These are phyloP conservation scores for Nicotiana otophora DNA, from an alignment of 257 asterid genomes.

Conservation along the genomic window DNA sequence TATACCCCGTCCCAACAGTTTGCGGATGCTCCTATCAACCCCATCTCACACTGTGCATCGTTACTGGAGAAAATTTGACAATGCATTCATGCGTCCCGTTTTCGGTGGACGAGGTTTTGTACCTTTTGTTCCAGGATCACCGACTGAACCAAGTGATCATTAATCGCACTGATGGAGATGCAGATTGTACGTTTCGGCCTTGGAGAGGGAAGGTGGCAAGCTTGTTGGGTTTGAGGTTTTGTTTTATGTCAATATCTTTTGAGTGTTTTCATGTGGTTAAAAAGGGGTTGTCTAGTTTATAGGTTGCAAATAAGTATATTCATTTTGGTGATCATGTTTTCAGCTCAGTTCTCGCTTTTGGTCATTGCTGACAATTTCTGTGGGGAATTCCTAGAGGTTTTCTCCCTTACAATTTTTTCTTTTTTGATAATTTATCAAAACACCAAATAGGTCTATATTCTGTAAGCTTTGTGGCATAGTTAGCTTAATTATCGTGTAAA, in stretches of 20 bases:
- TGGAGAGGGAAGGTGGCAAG: not conserved
- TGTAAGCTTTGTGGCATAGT: not conserved
- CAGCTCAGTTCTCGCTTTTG: conserved; percentile 11
- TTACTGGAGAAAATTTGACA: conserved; percentile 90
- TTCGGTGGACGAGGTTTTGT: conserved; percentile 98
- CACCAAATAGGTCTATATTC: conserved; percentile 24
- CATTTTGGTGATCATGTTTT: conserved; percentile 16
- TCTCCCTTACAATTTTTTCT: conserved; percentile 12
- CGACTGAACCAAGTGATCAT: conserved; percentile 47
- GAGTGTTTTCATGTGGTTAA: not conserved
- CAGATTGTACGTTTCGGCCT: not conserved
- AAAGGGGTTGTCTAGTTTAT: not conserved
- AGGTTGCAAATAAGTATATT: not conserved
- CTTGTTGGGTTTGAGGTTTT: not conserved
- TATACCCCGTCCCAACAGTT: conserved; percentile 64
- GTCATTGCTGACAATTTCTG: conserved; percentile 13
- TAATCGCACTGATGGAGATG: conserved; percentile 26
- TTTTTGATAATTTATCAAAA: not conserved
- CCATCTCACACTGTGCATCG: conserved; percentile 80
- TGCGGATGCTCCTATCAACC: conserved; percentile 67
- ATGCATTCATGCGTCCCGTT: conserved; percentile 91
- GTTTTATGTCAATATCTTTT: not conserved
- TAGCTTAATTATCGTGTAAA: not conserved
- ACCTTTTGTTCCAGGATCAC: conserved; percentile 80
- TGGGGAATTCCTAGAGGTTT: conserved; percentile 22